phyloP scores from a whole-genome alignment of 1,139 yeast genomes.

The Magnusiomyces suaveolens region DNA sequence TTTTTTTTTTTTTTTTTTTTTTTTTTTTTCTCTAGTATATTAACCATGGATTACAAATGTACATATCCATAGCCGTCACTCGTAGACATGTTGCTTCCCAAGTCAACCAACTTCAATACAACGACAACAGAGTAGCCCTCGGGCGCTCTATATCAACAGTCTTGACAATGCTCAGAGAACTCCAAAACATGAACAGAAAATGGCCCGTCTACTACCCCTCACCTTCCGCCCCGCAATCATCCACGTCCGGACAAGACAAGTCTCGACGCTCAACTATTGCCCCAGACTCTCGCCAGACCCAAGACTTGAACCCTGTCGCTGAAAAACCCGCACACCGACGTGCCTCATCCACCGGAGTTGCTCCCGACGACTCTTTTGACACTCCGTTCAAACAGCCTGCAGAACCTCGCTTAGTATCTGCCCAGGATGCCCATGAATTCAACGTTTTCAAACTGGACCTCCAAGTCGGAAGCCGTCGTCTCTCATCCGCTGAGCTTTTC shows the following conservation, averaged over 20 bases:
- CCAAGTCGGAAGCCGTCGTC: conserved; percentile 42
- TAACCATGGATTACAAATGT: no score
- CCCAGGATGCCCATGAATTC: conserved; percentile 33
- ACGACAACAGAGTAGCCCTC: conserved; percentile 52
- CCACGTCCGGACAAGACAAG: neutral
- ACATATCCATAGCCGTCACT: conserved; percentile 20
- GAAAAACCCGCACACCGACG: conserved; percentile 7
- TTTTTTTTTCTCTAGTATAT: no score
- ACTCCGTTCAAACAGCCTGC: conserved; percentile 5
- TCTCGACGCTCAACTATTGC: conserved; percentile 6
- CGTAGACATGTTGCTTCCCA: conserved; percentile 33
- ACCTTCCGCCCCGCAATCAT: conserved; percentile 5
- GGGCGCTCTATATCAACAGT: conserved; percentile 55
- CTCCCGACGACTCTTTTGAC: conserved; percentile 2
- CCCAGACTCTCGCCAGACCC: neutral
- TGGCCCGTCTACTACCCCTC: conserved; percentile 61
- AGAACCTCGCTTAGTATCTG: conserved; percentile 20
- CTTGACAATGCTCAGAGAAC: conserved; percentile 43
- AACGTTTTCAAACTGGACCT: conserved; percentile 56
- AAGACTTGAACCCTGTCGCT: conserved; percentile 13
- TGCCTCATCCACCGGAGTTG: neutral
- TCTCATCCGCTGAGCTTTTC: conserved; percentile 38
- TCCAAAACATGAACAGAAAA: conserved; percentile 46
- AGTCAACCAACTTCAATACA: conserved; percentile 58
- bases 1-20: neutral